Base-by-base conservation (phyloP, 441 rosid species). In the Aquilaria agallochum region DNA sequence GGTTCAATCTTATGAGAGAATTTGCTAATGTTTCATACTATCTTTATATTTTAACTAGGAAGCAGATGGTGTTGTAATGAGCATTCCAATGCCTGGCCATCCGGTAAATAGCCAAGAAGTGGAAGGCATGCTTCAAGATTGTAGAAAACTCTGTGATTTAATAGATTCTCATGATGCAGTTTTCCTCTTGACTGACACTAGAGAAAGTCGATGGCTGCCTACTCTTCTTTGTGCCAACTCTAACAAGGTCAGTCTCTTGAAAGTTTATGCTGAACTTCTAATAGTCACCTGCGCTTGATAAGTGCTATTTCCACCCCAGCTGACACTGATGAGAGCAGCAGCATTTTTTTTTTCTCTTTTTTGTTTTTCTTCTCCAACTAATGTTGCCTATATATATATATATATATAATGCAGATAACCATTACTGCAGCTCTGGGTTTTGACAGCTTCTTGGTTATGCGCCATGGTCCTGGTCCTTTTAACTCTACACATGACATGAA, bases 131-230 rank as follows among this genome's bases (percentile, higher is more conserved):
- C 77, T 94, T 44, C 80, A 75, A 68, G 97, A 91, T 69, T 94
- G 97, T 75, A 79, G 73, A 56, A 79, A 55, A 62, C 81, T 91
- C 40, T 72, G 65, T 50, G 88, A 84, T 59, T 75, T 94, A 77
- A 78, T 94, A 63, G 84, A 79, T 57, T 87, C 96, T 62, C 97
- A 94, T 61, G 97, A 94, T 78, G 92, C 84, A 4, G 74, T 91
- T 78, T 91, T 94, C 78, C 75, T 94, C 71, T 77, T 94, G 85
- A 94, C 97, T 11, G 98, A 94, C 83, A 94, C 98, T 31, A 84
- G 98, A 83, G 98, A 91, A 79, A 94, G 98, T 82, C 79, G 97
- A 55, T 94, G 98, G 97, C 90, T 94, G 36, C 98, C 98, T 45
- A 75, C 94, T 0, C 87, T 89, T 51, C 80, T 94, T 49, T 91